Conservation (phyloP, 805 yeast genomes). For the Kodamaea nitidulidarum region DNA sequence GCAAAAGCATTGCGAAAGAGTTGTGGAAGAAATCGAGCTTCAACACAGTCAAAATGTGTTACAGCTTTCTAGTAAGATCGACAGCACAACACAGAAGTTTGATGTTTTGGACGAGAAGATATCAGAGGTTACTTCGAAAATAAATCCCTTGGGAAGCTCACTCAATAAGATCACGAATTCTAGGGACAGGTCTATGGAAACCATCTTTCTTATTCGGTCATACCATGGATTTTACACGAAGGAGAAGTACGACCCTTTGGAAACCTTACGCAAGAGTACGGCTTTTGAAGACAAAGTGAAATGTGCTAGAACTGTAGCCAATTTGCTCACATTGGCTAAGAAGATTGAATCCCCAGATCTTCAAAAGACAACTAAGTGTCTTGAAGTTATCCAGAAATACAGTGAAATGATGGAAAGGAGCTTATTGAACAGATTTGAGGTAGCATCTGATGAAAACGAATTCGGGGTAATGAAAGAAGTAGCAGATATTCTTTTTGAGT, state of each 20-base stretch:
- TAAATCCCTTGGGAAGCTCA: constrained; percentile 67
- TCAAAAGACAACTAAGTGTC: constrained; percentile 39
- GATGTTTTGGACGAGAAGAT: constrained; percentile 49
- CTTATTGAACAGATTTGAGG: constrained; percentile 64
- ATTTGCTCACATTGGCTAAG: constrained; percentile 58
- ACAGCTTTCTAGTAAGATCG: constrained; percentile 46
- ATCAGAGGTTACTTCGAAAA: constrained; percentile 51
- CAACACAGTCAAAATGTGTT: constrained; percentile 66
- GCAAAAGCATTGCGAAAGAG: constrained; percentile 49
- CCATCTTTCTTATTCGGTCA: constrained; percentile 69
- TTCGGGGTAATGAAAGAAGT: constrained; percentile 68
- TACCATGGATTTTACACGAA: constrained; percentile 72
- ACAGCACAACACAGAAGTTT: constrained; percentile 45
- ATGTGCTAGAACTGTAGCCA: constrained; percentile 68
- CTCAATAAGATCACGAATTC: constrained; percentile 65
- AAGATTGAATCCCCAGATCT: constrained; percentile 58
- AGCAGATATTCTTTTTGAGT: constrained; percentile 70
- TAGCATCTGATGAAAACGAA: constrained; percentile 68
- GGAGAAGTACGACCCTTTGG: constrained; percentile 53
- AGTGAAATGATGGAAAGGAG: constrained; percentile 74
- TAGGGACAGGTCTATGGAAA: constrained; percentile 66
- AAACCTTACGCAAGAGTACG: constrained; percentile 49
- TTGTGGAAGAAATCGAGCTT: constrained; percentile 58
- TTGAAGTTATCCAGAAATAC: constrained; percentile 54
- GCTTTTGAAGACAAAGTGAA: constrained; percentile 49